A percentile compares a stretch with the other conserved stretches of the same genome.
Evolutionary conservation across 495 filamentous ascomycete species (phyloP).

Genomic region (Alectoria sarmentosa): DNA sequence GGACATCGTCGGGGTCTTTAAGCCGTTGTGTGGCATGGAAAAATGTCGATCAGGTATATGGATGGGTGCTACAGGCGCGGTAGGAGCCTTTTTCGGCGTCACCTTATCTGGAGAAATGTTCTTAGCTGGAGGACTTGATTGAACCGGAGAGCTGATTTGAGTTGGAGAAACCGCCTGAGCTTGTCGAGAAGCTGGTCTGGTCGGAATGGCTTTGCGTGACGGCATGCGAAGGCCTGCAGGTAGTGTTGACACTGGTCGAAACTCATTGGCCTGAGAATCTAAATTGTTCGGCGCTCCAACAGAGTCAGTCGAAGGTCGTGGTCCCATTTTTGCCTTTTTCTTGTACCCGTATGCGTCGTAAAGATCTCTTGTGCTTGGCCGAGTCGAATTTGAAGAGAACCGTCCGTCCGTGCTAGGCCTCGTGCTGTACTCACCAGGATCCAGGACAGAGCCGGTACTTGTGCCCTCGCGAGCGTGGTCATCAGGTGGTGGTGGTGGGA

Average conservation of each 20-base stretch:
- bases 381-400: constrained; percentile 56
- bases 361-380: constrained; percentile 54
- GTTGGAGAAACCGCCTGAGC: constrained; percentile 30
- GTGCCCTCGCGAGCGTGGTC: neutral
- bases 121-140: constrained; percentile 19
- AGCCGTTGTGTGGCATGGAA: constrained; percentile 35
- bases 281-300: constrained; percentile 59
- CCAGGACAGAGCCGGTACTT: constrained; percentile 7
- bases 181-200: constrained; percentile 40
- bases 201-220: constrained; percentile 34
- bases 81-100: constrained; percentile 36
- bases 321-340: constrained; percentile 76
- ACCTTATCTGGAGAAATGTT: constrained; percentile 29
- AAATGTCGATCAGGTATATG: constrained; percentile 29
- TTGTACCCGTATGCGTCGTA: constrained; percentile 51
- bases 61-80: constrained; percentile 35
- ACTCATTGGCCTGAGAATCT: constrained; percentile 38
- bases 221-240: constrained; percentile 45
- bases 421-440: constrained; percentile 9
- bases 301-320: constrained; percentile 68
- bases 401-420: constrained; percentile 26
- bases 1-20: constrained; percentile 28
- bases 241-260: constrained; percentile 66
- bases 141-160: neutral
- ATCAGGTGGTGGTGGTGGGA: constrained; percentile 21